A percentile compares a stretch with the other conserved stretches of the same genome.
These are phyloP conservation scores for Aureobasidium mangrovei DNA, from an alignment of 2,329 filamentous ascomycete genomes.

Conservation along the genomic window DNA sequence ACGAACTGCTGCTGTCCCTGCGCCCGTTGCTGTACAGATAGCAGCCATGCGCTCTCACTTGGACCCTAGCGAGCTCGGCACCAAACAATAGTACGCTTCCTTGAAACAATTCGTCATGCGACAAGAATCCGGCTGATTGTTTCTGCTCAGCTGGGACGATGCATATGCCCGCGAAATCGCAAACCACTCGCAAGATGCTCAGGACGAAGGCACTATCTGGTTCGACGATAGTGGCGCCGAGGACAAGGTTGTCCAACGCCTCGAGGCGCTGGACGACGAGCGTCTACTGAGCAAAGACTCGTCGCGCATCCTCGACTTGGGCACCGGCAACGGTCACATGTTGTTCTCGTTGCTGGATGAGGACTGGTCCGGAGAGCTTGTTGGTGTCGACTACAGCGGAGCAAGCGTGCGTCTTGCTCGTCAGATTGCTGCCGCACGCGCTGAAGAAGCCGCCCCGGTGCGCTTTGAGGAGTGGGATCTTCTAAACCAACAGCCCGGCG, in stretches of 20 bases:
- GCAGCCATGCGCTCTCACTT: slow-evolving; percentile 13
- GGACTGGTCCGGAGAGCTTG: slow-evolving; percentile 59
- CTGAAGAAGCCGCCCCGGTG: slow-evolving; percentile 26
- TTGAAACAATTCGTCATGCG: background rate
- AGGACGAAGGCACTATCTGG: slow-evolving; percentile 86
- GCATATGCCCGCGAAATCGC: slow-evolving; percentile 63
- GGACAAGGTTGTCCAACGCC: slow-evolving; percentile 62
- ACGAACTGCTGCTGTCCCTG: background rate
- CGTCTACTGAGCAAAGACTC: slow-evolving; percentile 36
- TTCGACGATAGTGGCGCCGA: slow-evolving; percentile 91
- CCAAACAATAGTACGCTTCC: slow-evolving; percentile 74
- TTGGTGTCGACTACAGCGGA: slow-evolving; percentile 82
- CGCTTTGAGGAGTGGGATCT: slow-evolving; percentile 47
- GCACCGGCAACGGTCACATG: slow-evolving; percentile 88
- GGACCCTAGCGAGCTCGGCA: slow-evolving; percentile 60
- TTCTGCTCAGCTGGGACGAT: slow-evolving; percentile 40
- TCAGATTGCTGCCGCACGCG: slow-evolving; percentile 40
- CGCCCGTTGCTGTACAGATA: background rate
- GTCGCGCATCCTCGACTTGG: slow-evolving; percentile 72
- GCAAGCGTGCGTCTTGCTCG: slow-evolving; percentile 65
- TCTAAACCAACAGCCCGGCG: slow-evolving; percentile 31
- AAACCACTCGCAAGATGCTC: slow-evolving; percentile 63
- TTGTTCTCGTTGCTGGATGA: slow-evolving; percentile 68
- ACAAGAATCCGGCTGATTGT: slow-evolving; percentile 8
- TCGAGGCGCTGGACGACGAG: slow-evolving; percentile 43